Evolutionary conservation across 768 basidiomycete species (phyloP).

Genomic region (Erythrobasidium yunnanense): DNA sequence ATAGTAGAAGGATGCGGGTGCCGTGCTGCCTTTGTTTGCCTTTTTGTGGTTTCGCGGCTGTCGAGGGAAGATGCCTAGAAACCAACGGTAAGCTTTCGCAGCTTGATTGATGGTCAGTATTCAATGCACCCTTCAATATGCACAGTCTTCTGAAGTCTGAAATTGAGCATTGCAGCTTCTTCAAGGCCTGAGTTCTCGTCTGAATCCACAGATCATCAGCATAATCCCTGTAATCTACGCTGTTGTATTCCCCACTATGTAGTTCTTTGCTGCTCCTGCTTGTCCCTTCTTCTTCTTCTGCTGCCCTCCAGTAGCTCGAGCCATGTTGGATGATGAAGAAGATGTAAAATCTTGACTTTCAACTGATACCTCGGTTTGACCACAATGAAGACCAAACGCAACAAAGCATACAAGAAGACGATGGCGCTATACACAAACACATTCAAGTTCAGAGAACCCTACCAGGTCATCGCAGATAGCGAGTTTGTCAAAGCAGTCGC

Average conservation of each 20-base stretch:
- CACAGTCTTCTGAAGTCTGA: constrained; percentile 93
- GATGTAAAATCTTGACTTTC: neutral
- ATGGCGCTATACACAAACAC: constrained; percentile 78
- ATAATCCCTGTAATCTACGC: neutral
- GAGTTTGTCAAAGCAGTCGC: constrained; percentile 64
- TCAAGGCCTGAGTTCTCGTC: constrained; percentile 79
- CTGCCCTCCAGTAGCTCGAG: constrained; percentile 19
- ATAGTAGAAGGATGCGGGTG: constrained; percentile 95
- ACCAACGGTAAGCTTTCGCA: neutral
- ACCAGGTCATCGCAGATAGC: constrained; percentile 81
- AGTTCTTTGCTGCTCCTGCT: constrained; percentile 82
- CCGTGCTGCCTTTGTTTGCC: constrained; percentile 94
- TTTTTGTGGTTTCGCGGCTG: constrained; percentile 83
- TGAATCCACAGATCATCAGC: constrained; percentile 38
- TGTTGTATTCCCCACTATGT: constrained; percentile 40
- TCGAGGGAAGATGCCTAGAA: constrained; percentile 84
- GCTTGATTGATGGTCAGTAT: constrained; percentile 3
- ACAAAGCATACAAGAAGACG: constrained; percentile 85
- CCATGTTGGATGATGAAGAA: neutral
- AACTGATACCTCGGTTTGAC: neutral
- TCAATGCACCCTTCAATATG: constrained; percentile 76
- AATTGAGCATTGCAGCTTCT: constrained; percentile 90
- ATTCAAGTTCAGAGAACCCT: constrained; percentile 80
- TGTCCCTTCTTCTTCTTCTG: constrained; percentile 55
- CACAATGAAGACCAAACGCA: constrained; percentile 83